phyloP scores from a whole-genome alignment of 2,329 filamentous ascomycete species.

The Zymoseptoria ardabiliae region DNA sequence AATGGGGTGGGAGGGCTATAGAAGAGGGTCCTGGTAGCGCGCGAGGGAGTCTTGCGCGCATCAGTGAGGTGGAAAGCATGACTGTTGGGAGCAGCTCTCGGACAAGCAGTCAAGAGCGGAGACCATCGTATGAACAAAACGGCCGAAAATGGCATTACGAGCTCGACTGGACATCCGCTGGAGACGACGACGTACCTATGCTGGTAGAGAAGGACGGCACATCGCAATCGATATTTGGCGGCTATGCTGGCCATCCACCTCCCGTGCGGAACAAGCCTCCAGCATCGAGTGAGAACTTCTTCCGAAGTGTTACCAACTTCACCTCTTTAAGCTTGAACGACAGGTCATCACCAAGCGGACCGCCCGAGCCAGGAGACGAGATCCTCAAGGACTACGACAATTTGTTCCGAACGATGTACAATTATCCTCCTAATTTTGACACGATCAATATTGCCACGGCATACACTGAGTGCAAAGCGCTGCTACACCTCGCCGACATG shows the following conservation, averaged over 20 bases:
- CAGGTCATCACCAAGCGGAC: conserved; percentile 33
- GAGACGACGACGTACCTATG: conserved; percentile 74
- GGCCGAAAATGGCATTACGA: conserved; percentile 77
- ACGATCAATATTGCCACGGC: conserved; percentile 83
- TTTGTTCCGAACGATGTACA: conserved; percentile 92
- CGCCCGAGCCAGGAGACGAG: conserved; percentile 57
- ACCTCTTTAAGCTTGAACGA: conserved; percentile 46
- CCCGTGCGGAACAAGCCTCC: conserved; percentile 55
- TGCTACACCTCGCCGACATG: conserved; percentile 83
- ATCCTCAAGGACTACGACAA: conserved; percentile 90
- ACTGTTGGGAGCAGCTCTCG: conserved; percentile 28
- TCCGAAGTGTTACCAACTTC: conserved; percentile 81
- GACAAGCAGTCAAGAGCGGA: conserved; percentile 33
- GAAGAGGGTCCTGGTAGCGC: conserved; percentile 6
- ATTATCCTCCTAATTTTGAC: conserved; percentile 76
- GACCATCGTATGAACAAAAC: conserved; percentile 28
- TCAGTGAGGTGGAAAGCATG: conserved; percentile 22
- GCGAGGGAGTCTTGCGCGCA: conserved; percentile 17
- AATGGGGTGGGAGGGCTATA: conserved; percentile 23
- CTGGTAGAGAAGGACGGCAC: conserved; percentile 67
- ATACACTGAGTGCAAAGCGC: conserved; percentile 87
- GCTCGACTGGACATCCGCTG: conserved; percentile 64
- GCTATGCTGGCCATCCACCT: conserved; percentile 40
- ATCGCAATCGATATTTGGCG: conserved; percentile 25
- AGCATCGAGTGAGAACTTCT: conserved; percentile 62